Conservation (phyloP, 192 early-diverging fungal species). For the Pilobolus umbonatus region DNA sequence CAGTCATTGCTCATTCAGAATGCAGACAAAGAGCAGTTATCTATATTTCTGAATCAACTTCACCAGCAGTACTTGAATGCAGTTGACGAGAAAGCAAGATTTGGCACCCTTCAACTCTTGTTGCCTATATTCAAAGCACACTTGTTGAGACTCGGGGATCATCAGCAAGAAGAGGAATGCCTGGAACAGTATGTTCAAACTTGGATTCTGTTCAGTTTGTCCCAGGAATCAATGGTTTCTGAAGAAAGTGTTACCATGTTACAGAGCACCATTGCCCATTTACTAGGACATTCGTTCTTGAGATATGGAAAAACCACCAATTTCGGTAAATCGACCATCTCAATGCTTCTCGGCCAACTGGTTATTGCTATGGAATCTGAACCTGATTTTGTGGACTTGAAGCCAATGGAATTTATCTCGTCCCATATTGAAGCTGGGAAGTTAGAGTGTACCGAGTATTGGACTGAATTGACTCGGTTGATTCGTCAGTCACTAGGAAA, state of each 20-base stretch:
- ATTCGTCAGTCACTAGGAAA: not conserved
- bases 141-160: conserved; percentile 5
- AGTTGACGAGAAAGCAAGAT: conserved; percentile 25
- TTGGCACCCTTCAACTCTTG: conserved; percentile 29
- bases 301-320: not conserved
- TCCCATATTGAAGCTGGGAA: not conserved
- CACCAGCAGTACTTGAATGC: conserved; percentile 8
- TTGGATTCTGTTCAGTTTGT: conserved; percentile 22
- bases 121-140: conserved; percentile 26
- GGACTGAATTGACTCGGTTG: not conserved
- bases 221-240: conserved; percentile 27
- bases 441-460: conserved; percentile 1
- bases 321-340: conserved; percentile 2
- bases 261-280: conserved; percentile 7
- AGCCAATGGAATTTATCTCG: conserved; percentile 21
- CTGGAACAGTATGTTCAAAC: conserved; percentile 14
- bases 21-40: conserved; percentile 11
- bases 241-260: conserved; percentile 24
- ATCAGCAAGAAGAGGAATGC: conserved; percentile 13
- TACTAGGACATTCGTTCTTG: conserved; percentile 12
- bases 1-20: conserved; percentile 20
- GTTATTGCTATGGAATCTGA: conserved; percentile 19
- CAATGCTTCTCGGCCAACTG: conserved; percentile 18
- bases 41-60: conserved; percentile 13
- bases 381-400: conserved; percentile 30